These are phyloP conservation scores for Hydrangea macrophylla DNA, from an alignment of 148 eudicot species.

Conservation along the genomic window DNA sequence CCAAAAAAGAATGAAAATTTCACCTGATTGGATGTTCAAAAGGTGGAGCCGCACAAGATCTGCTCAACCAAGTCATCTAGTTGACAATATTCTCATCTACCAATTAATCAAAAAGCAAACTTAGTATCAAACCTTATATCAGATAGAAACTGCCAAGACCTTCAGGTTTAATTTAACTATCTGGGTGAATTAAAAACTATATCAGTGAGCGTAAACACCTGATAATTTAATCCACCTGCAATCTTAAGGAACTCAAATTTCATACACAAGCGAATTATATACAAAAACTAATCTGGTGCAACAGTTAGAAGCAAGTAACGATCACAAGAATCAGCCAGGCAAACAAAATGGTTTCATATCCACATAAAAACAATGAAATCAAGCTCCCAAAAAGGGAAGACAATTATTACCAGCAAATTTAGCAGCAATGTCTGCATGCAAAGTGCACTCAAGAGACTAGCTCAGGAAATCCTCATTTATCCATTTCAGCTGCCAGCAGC, in stretches of 20 bases:
- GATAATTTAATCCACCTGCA: constrained; percentile 11
- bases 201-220: constrained; percentile 4
- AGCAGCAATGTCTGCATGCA: constrained; percentile 82
- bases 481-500: constrained; percentile 96
- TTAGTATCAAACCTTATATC: constrained; percentile 48
- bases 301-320: constrained; percentile 1
- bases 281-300: not conserved
- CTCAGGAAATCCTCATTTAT: constrained; percentile 87
- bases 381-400: constrained; percentile 48
- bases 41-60: constrained; percentile 50
- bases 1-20: constrained; percentile 37
- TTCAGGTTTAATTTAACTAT: constrained; percentile 21
- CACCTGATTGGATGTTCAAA: constrained; percentile 58
- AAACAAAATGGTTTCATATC: constrained; percentile 19
- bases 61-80: constrained; percentile 69
- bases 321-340: constrained; percentile 8
- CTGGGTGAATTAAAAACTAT: constrained; percentile 16
- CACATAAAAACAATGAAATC: constrained; percentile 30
- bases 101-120: constrained; percentile 67
- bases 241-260: not conserved
- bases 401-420: constrained; percentile 71
- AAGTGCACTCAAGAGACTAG: constrained; percentile 70
- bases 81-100: constrained; percentile 69
- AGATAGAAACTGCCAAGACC: constrained; percentile 26
- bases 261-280: constrained; percentile 11